phyloP scores from a whole-genome alignment of 1,284 basidiomycete species.

The Kwoniella shivajii region DNA sequence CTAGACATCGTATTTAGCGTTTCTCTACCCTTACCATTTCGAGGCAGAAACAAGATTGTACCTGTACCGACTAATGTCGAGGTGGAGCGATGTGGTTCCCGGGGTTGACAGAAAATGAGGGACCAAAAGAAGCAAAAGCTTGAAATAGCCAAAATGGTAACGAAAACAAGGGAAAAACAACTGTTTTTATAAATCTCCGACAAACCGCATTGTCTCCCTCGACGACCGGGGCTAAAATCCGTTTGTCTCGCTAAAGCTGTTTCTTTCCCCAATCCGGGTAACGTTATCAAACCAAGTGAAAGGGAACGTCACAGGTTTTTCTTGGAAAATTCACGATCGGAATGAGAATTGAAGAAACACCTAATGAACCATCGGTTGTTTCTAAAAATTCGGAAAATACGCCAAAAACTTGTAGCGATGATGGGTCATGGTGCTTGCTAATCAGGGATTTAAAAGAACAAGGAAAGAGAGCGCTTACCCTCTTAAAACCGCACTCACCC shows the following conservation, averaged over 20 bases:
- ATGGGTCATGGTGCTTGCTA: no score
- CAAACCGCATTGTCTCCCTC: not conserved
- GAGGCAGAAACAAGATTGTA: no score
- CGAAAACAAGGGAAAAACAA: not conserved
- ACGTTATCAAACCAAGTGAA: not conserved
- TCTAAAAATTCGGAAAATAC: conserved; percentile 6
- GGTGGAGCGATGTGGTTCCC: no score
- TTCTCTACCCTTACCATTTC: no score
- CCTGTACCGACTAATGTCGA: no score
- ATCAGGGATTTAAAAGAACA: no score
- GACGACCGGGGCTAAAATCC: not conserved
- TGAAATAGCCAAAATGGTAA: not conserved
- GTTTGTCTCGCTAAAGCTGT: no score
- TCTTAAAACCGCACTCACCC: conserved; percentile 1
- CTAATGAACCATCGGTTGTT: not conserved
- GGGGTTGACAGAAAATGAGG: no score
- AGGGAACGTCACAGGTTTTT: not conserved
- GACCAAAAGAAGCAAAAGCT: not conserved
- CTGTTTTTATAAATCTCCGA: no score
- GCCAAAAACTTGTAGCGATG: no score
- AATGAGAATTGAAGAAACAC: not conserved
- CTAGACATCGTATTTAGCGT: no score
- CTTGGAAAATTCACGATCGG: not conserved
- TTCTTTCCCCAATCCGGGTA: not conserved
- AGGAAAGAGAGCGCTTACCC: not conserved